These are phyloP conservation scores for Albophoma yamanashiensis DNA, from an alignment of 2,329 filamentous ascomycete species.

Conservation along the genomic window DNA sequence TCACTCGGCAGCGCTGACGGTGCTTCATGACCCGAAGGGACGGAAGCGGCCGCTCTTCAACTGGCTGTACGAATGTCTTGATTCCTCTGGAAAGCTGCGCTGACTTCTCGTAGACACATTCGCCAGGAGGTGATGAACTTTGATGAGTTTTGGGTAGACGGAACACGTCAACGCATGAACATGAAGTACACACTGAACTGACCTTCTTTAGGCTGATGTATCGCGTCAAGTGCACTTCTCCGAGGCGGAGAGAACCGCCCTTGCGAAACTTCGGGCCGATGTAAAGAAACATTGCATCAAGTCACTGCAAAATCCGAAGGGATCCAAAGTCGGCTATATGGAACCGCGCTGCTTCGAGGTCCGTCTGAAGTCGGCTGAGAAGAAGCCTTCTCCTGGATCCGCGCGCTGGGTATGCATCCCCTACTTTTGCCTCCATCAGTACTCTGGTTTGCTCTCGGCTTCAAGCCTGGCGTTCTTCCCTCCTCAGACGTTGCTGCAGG, in stretches of 20 bases:
- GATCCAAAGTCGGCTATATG: constrained; percentile 28
- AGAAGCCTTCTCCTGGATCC: constrained; percentile 5
- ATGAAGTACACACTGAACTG: background rate
- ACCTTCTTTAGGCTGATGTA: constrained; percentile 20
- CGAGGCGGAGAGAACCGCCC: constrained; percentile 20
- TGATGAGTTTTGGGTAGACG: constrained; percentile 27
- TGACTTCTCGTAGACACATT: constrained; percentile 20
- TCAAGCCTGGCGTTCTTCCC: constrained; percentile 25
- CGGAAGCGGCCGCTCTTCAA: constrained; percentile 25
- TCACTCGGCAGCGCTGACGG: constrained; percentile 23
- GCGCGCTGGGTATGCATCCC: constrained; percentile 34
- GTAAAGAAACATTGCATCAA: constrained; percentile 26
- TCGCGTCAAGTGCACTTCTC: constrained; percentile 21
- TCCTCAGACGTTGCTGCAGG: constrained; percentile 30
- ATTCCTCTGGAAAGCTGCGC: background rate
- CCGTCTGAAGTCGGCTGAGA: constrained; percentile 14
- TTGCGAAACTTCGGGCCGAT: constrained; percentile 24
- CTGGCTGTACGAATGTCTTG: constrained; percentile 24
- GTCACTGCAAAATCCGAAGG: constrained; percentile 24
- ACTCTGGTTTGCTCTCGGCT: constrained; percentile 24
- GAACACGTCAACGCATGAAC: background rate
- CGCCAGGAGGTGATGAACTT: constrained; percentile 29
- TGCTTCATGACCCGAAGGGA: constrained; percentile 20
- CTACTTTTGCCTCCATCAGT: constrained; percentile 34
- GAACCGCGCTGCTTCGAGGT: constrained; percentile 28